phyloP scores from a whole-genome alignment of 139 green algal genomes.

The Picochlorum sp. region DNA sequence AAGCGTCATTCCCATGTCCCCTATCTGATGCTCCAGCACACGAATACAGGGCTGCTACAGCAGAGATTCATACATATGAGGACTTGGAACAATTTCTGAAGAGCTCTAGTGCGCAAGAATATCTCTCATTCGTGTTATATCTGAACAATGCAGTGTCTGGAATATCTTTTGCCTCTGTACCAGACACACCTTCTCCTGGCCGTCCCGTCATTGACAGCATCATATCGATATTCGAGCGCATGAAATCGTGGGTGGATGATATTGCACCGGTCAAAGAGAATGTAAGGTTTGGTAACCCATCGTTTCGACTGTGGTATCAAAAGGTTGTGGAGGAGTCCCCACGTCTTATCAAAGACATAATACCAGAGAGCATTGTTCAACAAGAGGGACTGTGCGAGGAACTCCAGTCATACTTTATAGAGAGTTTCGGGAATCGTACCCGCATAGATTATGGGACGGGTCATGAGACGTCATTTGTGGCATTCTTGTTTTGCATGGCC shows the following conservation, averaged over 20 bases:
- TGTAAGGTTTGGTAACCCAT: constrained; percentile 89
- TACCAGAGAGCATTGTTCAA: constrained; percentile 28
- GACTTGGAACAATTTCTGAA: constrained; percentile 42
- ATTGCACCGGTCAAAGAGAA: constrained; percentile 66
- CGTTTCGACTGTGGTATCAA: constrained; percentile 71
- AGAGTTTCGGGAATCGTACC: constrained; percentile 86
- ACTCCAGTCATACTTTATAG: constrained; percentile 73
- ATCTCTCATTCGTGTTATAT: constrained; percentile 75
- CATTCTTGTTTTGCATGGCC: constrained; percentile 85
- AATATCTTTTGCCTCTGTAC: constrained; percentile 37
- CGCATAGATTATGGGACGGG: constrained; percentile 97
- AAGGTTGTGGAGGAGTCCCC: constrained; percentile 33
- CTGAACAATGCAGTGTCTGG: constrained; percentile 66
- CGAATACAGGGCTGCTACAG: no score
- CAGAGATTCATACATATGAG: no score
- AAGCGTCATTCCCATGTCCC: no score
- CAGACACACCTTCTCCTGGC: constrained; percentile 31
- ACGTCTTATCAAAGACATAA: constrained; percentile 34
- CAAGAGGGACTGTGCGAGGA: constrained; percentile 38
- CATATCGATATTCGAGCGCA: constrained; percentile 48
- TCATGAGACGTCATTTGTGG: constrained; percentile 88
- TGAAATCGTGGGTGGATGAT: constrained; percentile 67
- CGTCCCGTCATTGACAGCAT: constrained; percentile 5
- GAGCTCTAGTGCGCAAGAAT: constrained; percentile 35
- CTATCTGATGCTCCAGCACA: no score